A percentile compares a stretch with the other conserved stretches of the same genome.
Conservation (phyloP, 2,329 filamentous ascomycete species). For the Exophiala xenobiotica region DNA sequence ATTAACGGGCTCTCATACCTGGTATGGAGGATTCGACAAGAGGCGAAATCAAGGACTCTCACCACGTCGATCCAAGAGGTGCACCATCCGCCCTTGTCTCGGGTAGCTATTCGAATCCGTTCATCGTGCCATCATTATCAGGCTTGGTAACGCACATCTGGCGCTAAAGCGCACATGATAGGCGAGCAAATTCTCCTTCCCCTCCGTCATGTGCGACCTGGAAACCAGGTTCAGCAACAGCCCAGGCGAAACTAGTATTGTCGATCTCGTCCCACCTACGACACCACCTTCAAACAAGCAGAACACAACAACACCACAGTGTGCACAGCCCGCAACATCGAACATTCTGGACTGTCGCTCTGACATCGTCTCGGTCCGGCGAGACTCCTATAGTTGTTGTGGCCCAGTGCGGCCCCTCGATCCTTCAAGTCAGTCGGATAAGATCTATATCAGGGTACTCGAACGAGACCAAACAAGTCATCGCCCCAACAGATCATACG, state of each 20-base stretch:
- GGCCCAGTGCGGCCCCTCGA: not conserved
- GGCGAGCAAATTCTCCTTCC: conserved; percentile 11
- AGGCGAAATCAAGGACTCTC: conserved; percentile 6
- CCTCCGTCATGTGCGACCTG: conserved; percentile 3
- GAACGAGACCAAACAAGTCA: not conserved
- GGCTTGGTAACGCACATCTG: not conserved
- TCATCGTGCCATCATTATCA: not conserved
- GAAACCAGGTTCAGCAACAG: conserved; percentile 4
- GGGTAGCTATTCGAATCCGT: conserved; percentile 7
- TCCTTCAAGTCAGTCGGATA: not conserved
- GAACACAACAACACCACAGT: too few relatives aligned
- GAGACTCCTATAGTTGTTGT: too few relatives aligned
- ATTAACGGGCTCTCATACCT: not conserved
- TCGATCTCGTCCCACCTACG: conserved; percentile 14
- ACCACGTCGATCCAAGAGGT: conserved; percentile 3
- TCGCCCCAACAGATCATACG: not conserved
- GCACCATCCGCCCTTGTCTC: conserved; percentile 4
- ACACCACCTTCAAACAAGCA: too few relatives aligned
- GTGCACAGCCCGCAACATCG: too few relatives aligned
- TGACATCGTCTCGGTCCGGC: not conserved
- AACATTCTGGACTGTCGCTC: conserved; percentile 19
- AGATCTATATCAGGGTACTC: conserved; percentile 1
- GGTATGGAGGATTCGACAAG: conserved; percentile 17
- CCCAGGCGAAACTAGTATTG: not conserved
- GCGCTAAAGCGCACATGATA: not conserved